Evolutionary conservation across 768 basidiomycete species (phyloP).

Genomic region (Hypsizygus marmoreus): DNA sequence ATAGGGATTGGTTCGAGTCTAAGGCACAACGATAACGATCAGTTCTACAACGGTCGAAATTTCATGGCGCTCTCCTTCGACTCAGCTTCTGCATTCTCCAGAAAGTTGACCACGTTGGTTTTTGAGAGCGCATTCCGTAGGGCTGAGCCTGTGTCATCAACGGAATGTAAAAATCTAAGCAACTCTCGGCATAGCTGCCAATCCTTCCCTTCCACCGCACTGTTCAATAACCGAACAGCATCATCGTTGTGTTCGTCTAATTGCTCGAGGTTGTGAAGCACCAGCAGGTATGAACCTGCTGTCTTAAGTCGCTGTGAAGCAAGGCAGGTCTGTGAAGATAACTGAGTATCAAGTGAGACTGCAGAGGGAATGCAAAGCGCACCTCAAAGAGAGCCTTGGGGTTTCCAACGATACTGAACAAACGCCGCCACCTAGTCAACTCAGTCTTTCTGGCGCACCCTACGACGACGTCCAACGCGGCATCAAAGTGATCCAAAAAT

Average conservation of each 20-base stretch:
- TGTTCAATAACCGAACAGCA: conserved; percentile 76
- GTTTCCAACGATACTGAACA: conserved; percentile 90
- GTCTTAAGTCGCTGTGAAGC: conserved; percentile 74
- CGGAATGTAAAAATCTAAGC: conserved; percentile 87
- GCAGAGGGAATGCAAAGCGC: conserved; percentile 2
- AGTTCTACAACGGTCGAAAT: no score
- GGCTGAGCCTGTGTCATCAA: conserved; percentile 82
- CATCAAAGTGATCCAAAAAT: conserved; percentile 94
- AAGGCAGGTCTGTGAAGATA: conserved; percentile 64
- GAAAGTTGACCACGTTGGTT: conserved; percentile 21
- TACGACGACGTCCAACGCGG: conserved; percentile 88
- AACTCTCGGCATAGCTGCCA: conserved; percentile 93
- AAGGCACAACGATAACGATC: no score
- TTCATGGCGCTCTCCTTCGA: no score
- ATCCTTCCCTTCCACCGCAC: conserved; percentile 76
- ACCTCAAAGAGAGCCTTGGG: conserved; percentile 93
- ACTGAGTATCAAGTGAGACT: conserved; percentile 1
- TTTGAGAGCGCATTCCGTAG: conserved; percentile 58
- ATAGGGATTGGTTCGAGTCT: no score
- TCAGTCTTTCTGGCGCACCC: conserved; percentile 97
- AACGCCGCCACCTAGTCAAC: conserved; percentile 81
- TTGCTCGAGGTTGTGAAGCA: conserved; percentile 92
- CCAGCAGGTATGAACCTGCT: conserved; percentile 90
- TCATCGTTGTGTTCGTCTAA: conserved; percentile 79
- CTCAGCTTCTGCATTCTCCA: conserved; percentile 9